Evolutionary conservation across 1,284 basidiomycete genomes (phyloP).

Genomic region (Mrakiaceae sp.): DNA sequence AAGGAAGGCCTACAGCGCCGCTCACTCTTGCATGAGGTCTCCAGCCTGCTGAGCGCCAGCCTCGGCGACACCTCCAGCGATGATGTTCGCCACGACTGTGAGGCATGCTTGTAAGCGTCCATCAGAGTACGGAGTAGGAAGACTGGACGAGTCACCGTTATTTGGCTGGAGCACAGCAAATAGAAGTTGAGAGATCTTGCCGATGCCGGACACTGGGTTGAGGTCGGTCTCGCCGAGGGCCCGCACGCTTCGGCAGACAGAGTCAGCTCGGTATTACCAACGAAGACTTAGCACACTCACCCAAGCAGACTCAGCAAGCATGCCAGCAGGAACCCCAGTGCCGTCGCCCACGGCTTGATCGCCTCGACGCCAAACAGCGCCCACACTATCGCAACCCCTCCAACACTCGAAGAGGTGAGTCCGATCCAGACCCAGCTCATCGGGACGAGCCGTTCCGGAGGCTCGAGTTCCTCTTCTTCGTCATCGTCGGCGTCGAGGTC

Average conservation of each 20-base stretch:
- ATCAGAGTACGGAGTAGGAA: neutral
- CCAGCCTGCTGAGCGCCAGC: constrained; percentile 93
- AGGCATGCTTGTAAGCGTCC: neutral
- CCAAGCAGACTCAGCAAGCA: constrained; percentile 76
- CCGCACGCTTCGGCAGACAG: constrained; percentile 50
- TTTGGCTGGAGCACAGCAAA: constrained; percentile 92
- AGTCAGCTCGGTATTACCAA: neutral
- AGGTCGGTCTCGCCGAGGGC: constrained; percentile 87
- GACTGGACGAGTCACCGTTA: constrained; percentile 39
- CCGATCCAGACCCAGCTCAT: constrained; percentile 64
- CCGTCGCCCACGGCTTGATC: constrained; percentile 87
- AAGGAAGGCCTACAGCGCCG: no score
- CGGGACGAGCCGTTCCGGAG: constrained; percentile 69
- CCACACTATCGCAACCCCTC: constrained; percentile 74
- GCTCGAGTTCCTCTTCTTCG: constrained; percentile 58
- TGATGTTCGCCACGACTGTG: constrained; percentile 65
- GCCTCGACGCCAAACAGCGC: constrained; percentile 75
- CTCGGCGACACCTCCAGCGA: constrained; percentile 91
- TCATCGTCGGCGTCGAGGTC: constrained; percentile 24
- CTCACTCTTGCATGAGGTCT: constrained; percentile 84
- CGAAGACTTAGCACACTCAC: constrained; percentile 37
- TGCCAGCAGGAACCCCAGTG: constrained; percentile 72
- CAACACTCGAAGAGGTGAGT: constrained; percentile 47
- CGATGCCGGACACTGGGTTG: constrained; percentile 82
- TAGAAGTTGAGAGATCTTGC: constrained; percentile 86